phyloP scores from a whole-genome alignment of 2,329 filamentous ascomycete genomes.

The Penicillium brasilianum region DNA sequence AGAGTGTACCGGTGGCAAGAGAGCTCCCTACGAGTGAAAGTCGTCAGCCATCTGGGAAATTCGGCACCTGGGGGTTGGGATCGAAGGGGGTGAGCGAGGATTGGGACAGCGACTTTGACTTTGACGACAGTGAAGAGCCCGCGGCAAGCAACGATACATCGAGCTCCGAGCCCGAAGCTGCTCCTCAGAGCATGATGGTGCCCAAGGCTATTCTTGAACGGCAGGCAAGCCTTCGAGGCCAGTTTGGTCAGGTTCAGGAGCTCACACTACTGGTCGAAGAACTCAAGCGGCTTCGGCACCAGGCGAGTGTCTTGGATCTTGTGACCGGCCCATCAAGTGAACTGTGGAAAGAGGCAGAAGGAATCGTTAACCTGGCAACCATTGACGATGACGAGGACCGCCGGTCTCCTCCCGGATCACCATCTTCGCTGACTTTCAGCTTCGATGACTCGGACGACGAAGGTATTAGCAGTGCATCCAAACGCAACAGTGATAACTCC shows the following conservation, averaged over 20 bases:
- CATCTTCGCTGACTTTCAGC: slow-evolving; percentile 63
- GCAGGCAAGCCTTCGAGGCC: slow-evolving; percentile 68
- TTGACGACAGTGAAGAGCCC: slow-evolving; percentile 58
- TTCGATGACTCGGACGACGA: slow-evolving; percentile 63
- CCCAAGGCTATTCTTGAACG: slow-evolving; percentile 67
- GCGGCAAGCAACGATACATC: slow-evolving; percentile 50
- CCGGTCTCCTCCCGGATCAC: slow-evolving; percentile 56
- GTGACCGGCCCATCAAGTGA: slow-evolving; percentile 58
- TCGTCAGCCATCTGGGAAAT: slow-evolving; percentile 61
- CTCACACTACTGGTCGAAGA: slow-evolving; percentile 69
- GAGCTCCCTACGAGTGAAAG: slow-evolving; percentile 55
- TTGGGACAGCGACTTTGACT: slow-evolving; percentile 72
- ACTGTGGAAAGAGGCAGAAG: slow-evolving; percentile 68
- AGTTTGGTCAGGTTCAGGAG: slow-evolving; percentile 68
- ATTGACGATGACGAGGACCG: slow-evolving; percentile 65
- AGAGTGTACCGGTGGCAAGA: slow-evolving; percentile 67
- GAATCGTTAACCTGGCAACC: slow-evolving; percentile 69
- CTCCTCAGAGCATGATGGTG: slow-evolving; percentile 53
- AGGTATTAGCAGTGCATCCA: slow-evolving; percentile 41
- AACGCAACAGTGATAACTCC: slow-evolving; percentile 39
- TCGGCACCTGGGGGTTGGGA: slow-evolving; percentile 70
- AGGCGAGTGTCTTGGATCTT: slow-evolving; percentile 60
- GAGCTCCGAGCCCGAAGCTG: slow-evolving; percentile 25
- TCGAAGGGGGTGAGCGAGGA: slow-evolving; percentile 70
- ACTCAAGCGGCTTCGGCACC: slow-evolving; percentile 64